Evolutionary conservation across 2,329 filamentous ascomycete genomes (phyloP), one percentile per base, ranked within the genome.

Genomic region (Sporothrix globosa): DNA sequence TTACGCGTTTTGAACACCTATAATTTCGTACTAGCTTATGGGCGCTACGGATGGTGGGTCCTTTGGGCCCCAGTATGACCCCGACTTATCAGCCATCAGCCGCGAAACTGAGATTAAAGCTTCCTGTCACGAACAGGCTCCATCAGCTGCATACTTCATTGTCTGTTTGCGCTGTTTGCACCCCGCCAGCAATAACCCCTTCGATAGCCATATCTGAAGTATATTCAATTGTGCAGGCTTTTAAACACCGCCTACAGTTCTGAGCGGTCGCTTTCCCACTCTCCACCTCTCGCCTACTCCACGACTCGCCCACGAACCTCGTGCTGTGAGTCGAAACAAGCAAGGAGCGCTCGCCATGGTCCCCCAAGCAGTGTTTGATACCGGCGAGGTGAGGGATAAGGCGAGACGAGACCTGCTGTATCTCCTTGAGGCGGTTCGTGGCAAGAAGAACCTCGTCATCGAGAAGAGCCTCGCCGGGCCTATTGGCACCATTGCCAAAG

Each of bases 371-470:
- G 87, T 86, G 78, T 92, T 96, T 79, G 90, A 90, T 80, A 88
- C 90, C 72, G 88, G 91, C 76, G 88, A 93, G 77, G 88, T 96
- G 79, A 89, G 87, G 77, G 90, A 91, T 74, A 93, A 91, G 82
- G 92, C 93, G 75, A 91, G 93, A 73, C 93, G 93, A 80, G 93
- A 97, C 79, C 85, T 99, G 75, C 86, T 99, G 75, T 90, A 91
- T 81, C 89, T 98, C 76, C 90, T 99, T 73, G 95, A 98, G 87
- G 91, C 92, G 96, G 93, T 98, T 74, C 92, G 95, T 79, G 96
- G 96, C 76, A 99, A 98, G 88, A 99, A 99, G 86, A 98, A 97
- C 78, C 85, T 99, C 73, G 92, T 99, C 68, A 91, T 99, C 78
- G 95, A 98, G 80, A 92, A 91, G 80, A 90, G 90, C 76, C 86